Evolutionary conservation across 2,329 filamentous ascomycete genomes (phyloP).

Genomic region (Scedosporium minutisporum): DNA sequence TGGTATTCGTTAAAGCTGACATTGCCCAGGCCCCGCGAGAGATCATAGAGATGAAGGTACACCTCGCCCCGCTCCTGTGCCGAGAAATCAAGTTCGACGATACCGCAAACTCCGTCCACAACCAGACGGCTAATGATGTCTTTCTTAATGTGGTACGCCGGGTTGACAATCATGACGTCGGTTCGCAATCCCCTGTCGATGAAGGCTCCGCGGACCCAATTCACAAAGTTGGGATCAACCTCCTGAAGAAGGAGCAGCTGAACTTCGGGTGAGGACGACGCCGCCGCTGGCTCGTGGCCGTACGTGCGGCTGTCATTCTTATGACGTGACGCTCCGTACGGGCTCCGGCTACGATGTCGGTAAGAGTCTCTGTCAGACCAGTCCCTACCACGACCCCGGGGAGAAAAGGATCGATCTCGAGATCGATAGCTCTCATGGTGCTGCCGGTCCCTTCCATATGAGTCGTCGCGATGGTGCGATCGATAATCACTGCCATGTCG

Average conservation of each 20-base stretch:
- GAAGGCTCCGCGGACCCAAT: slow-evolving; percentile 73
- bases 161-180: slow-evolving; percentile 73
- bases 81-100: slow-evolving; percentile 4
- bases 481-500: slow-evolving; percentile 44
- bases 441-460: slow-evolving; percentile 41
- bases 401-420: slow-evolving; percentile 62
- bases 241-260: slow-evolving; percentile 77
- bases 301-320: slow-evolving; percentile 60
- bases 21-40: slow-evolving; percentile 3
- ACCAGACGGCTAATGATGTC: slow-evolving; percentile 4
- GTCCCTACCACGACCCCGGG: slow-evolving; percentile 25
- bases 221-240: slow-evolving; percentile 68
- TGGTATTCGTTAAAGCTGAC: slow-evolving; percentile 6
- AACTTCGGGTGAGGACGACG: slow-evolving; percentile 57
- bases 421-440: slow-evolving; percentile 30
- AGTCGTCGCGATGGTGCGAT: slow-evolving; percentile 43
- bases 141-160: slow-evolving; percentile 53
- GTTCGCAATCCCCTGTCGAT: slow-evolving; percentile 60
- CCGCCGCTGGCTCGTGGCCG: slow-evolving; percentile 57
- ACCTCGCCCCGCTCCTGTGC: not conserved
- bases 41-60: slow-evolving; percentile 5
- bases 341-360: slow-evolving; percentile 62
- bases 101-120: not conserved
- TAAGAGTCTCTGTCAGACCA: slow-evolving; percentile 42
- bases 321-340: slow-evolving; percentile 39